These are phyloP conservation scores for Arabidopsis thaliana DNA, from an alignment of 345 rosid genomes.

Conservation along the genomic window TAIR10.1 NC_003075.7:17327001-17327500, in stretches of 20 bases:
- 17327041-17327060: neutral
- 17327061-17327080: constrained; percentile 6
- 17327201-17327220: constrained; percentile 81
- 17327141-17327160: constrained; percentile 86
- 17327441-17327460: constrained; percentile 85
- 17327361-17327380: constrained; percentile 88
- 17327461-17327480: constrained; percentile 60
- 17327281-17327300: neutral
- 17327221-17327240: constrained; percentile 44
- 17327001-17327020: neutral
- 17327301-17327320: constrained; percentile 64
- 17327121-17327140: constrained; percentile 94
- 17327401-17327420: constrained; percentile 71
- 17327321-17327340: constrained; percentile 73
- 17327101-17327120: constrained; percentile 80
- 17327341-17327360: constrained; percentile 89
- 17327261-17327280: neutral
- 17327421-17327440: constrained; percentile 78
- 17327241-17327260: neutral
- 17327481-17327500: constrained; percentile 69
- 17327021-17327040: constrained; percentile 20
- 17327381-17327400: constrained; percentile 61
- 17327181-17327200: constrained; percentile 92
- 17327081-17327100: constrained; percentile 88
- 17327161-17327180: constrained; percentile 85